phyloP scores from a whole-genome alignment of 257 asterid species.

The Thymus mandschuricus region DNA sequence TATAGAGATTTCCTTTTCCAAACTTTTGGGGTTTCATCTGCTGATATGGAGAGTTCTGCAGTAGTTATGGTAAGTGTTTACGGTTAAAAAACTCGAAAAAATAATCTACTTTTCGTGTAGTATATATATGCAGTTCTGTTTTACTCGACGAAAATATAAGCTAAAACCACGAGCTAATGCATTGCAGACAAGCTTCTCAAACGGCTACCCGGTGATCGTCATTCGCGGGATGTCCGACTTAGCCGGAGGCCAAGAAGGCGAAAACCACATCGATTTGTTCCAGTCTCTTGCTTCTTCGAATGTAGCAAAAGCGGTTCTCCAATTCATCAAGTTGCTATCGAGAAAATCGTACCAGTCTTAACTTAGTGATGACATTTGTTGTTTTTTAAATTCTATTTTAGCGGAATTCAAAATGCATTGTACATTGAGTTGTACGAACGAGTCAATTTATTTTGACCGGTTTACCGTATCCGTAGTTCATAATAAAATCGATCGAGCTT shows the following conservation, averaged over 20 bases:
- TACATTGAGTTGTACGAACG: too few relatives aligned
- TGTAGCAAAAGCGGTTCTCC: slow-evolving; percentile 52
- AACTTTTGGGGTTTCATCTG: slow-evolving; percentile 53
- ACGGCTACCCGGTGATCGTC: slow-evolving; percentile 53
- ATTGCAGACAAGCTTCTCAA: slow-evolving; percentile 59
- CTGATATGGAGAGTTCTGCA: slow-evolving; percentile 74
- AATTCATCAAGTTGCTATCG: slow-evolving; percentile 40
- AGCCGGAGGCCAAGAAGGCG: slow-evolving; percentile 58
- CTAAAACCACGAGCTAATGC: not conserved
- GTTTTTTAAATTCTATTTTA: too few relatives aligned
- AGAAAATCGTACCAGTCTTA: not conserved
- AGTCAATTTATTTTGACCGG: too few relatives aligned
- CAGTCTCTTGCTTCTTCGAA: slow-evolving; percentile 62
- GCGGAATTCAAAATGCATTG: too few relatives aligned
- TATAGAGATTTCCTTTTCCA: slow-evolving; percentile 55
- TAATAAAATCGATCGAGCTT: too few relatives aligned
- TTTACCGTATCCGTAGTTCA: too few relatives aligned
- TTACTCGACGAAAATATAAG: too few relatives aligned
- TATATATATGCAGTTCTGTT: too few relatives aligned
- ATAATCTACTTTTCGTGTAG: too few relatives aligned
- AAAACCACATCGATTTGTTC: slow-evolving; percentile 37
- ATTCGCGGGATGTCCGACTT: slow-evolving; percentile 60
- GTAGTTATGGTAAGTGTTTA: slow-evolving; percentile 51
- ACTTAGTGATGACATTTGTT: not conserved
- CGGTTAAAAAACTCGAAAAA: too few relatives aligned